A percentile compares a stretch with the other conserved stretches of the same genome.
phyloP scores from a whole-genome alignment of 495 filamentous ascomycete species.

The Penicillium nucicola region DNA sequence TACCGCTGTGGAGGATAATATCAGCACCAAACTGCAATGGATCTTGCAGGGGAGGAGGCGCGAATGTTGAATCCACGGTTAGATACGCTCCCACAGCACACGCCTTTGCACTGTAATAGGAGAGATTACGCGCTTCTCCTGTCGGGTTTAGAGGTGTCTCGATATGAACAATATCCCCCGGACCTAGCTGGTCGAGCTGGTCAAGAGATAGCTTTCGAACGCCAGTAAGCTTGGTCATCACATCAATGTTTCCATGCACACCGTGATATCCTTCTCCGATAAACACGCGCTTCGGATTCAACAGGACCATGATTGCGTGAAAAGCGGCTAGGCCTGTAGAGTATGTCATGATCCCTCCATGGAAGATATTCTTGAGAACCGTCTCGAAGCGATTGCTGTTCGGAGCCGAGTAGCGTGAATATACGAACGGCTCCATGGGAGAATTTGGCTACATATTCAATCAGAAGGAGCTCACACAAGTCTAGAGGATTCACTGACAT shows the following conservation, averaged over 20 bases:
- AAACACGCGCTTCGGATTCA: constrained; percentile 73
- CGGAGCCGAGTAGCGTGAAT: constrained; percentile 74
- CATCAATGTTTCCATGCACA: constrained; percentile 71
- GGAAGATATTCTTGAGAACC: constrained; percentile 67
- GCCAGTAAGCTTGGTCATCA: constrained; percentile 66
- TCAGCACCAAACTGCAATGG: constrained; percentile 77
- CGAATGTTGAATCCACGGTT: constrained; percentile 86
- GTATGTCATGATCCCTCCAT: constrained; percentile 69
- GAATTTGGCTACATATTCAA: constrained; percentile 28
- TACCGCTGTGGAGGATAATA: constrained; percentile 82
- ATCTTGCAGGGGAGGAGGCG: constrained; percentile 82
- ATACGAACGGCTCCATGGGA: constrained; percentile 49
- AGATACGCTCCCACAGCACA: constrained; percentile 66
- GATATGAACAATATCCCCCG: constrained; percentile 82
- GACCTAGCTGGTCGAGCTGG: constrained; percentile 52
- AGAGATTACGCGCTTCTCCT: constrained; percentile 71
- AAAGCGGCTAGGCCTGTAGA: constrained; percentile 83
- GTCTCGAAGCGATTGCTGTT: constrained; percentile 77
- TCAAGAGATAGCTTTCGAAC: constrained; percentile 62
- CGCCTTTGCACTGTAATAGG: constrained; percentile 62
- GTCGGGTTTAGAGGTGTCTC: constrained; percentile 90
- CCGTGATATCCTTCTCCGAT: constrained; percentile 87
- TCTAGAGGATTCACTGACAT: too few relatives aligned
- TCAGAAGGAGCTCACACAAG: too few relatives aligned
- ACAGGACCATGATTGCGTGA: constrained; percentile 69